Percentiles rank a stretch among this genome's conserved stretches.
Evolutionary conservation across 352 stramenopile genomes (phyloP).

Genomic region (Phytophthora tubulina): DNA sequence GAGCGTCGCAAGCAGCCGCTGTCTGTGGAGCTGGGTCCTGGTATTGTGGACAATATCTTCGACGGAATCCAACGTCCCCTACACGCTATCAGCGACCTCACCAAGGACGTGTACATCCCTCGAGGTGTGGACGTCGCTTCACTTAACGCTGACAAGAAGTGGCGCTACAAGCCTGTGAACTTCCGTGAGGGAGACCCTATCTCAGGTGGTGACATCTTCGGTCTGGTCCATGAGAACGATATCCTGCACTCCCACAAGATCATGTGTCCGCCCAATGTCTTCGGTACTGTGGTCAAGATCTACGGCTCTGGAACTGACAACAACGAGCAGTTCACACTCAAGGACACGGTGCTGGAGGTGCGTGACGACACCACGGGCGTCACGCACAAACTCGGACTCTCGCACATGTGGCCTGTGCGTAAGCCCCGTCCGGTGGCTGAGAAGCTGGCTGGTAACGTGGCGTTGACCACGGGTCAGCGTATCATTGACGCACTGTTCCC

Average conservation of each 20-base stretch:
- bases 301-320: conserved; percentile 96
- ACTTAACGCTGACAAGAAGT: conserved; percentile 94
- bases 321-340: conserved; percentile 96
- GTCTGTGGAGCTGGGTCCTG: conserved; percentile 98
- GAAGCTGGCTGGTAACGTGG: conserved; percentile 98
- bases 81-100: conserved; percentile 95
- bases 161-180: conserved; percentile 95
- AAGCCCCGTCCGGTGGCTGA: conserved; percentile 97
- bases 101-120: conserved; percentile 98
- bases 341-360: conserved; percentile 99
- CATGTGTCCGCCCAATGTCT: conserved; percentile 99
- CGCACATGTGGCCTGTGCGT: conserved; percentile 98
- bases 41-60: conserved; percentile 99
- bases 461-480: conserved; percentile 98
- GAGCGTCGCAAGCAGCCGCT: conserved; percentile 98
- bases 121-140: conserved; percentile 97
- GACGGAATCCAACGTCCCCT: conserved; percentile 99
- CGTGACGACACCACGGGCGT: conserved; percentile 96
- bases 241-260: conserved; percentile 99
- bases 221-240: conserved; percentile 99
- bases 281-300: conserved; percentile 98
- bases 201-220: conserved; percentile 98
- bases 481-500: conserved; percentile 99
- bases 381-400: conserved; percentile 96
- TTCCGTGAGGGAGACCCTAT: conserved; percentile 96